These are phyloP conservation scores for Lepiota brunneoincarnata DNA, from an alignment of 768 basidiomycete genomes.

Conservation along the genomic window DNA sequence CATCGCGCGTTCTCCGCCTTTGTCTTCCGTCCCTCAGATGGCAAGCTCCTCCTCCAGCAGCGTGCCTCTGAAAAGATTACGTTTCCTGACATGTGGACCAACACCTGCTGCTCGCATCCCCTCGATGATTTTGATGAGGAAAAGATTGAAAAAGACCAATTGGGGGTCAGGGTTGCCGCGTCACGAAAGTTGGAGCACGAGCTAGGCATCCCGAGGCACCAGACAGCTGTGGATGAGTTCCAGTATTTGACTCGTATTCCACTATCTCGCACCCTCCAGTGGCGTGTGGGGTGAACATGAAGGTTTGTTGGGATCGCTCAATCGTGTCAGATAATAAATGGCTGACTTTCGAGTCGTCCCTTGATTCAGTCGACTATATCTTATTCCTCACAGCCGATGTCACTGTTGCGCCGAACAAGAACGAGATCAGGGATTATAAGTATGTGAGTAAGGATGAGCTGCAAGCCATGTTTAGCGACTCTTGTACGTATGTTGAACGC, in stretches of 20 bases:
- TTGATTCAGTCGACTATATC: conserved; percentile 87
- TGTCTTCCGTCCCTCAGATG: conserved; percentile 92
- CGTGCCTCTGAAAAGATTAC: conserved; percentile 99
- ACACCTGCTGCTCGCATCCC: conserved; percentile 98
- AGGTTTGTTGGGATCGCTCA: conserved; percentile 44
- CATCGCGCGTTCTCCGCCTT: conserved; percentile 99
- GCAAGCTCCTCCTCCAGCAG: conserved; percentile 90
- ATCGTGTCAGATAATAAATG: not conserved
- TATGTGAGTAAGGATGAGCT: conserved; percentile 92
- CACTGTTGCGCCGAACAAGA: conserved; percentile 72
- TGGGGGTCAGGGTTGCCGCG: conserved; percentile 87
- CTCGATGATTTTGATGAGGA: conserved; percentile 88
- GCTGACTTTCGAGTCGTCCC: not conserved
- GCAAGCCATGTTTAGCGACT: conserved; percentile 83
- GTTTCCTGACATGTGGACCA: conserved; percentile 99
- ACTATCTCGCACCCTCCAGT: conserved; percentile 92
- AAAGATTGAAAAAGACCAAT: conserved; percentile 71
- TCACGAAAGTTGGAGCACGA: conserved; percentile 96
- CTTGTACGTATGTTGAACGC: conserved; percentile 43
- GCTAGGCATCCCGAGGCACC: conserved; percentile 80
- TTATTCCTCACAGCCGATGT: conserved; percentile 92
- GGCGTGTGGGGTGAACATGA: conserved; percentile 99
- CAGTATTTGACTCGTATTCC: conserved; percentile 95
- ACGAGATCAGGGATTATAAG: conserved; percentile 89
- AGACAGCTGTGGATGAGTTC: conserved; percentile 82